Percentiles rank a stretch among this genome's conserved stretches.
These are phyloP conservation scores for Pseudozyma hubeiensis DNA, from an alignment of 1,284 basidiomycete species.

Conservation along the genomic window DNA sequence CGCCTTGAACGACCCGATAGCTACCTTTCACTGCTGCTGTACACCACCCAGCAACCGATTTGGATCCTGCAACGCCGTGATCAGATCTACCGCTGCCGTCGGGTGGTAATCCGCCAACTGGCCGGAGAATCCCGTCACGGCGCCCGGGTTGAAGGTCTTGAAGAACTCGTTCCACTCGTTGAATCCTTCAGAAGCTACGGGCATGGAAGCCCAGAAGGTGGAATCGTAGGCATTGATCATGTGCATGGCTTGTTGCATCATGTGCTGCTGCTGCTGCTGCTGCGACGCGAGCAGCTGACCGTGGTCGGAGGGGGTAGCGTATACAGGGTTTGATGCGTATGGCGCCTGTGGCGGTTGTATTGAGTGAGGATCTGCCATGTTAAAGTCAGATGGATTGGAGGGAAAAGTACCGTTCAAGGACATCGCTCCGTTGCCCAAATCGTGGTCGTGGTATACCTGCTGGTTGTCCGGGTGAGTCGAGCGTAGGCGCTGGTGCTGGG, in stretches of 20 bases:
- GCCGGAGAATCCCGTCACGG: conserved; percentile 1
- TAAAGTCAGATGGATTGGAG: background rate
- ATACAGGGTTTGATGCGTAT: background rate
- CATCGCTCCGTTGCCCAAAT: background rate
- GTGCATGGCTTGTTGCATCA: conserved; percentile 11
- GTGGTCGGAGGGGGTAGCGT: background rate
- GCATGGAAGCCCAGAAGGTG: conserved; percentile 44
- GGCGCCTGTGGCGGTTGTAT: conserved; percentile 10
- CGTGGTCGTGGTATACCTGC: background rate
- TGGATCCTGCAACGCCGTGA: conserved; percentile 45
- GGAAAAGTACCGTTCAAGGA: background rate
- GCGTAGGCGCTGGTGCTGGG: background rate
- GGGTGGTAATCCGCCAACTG: conserved; percentile 28
- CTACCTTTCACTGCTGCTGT: background rate
- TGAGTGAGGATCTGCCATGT: background rate
- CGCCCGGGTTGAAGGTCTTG: conserved; percentile 22
- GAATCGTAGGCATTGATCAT: conserved; percentile 41
- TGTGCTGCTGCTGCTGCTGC: conserved; percentile 9
- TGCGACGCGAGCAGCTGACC: conserved; percentile 6
- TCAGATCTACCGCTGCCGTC: conserved; percentile 35
- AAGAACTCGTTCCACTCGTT: conserved; percentile 48
- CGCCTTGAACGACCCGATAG: background rate
- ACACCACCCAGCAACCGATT: conserved; percentile 35
- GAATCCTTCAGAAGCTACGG: conserved; percentile 35
- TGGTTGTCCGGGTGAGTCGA: background rate